Evolutionary conservation across 164 flowering plant species (phyloP), one percentile per base, ranked within the genome.

Genomic region (Chimonanthus praecox): DNA sequence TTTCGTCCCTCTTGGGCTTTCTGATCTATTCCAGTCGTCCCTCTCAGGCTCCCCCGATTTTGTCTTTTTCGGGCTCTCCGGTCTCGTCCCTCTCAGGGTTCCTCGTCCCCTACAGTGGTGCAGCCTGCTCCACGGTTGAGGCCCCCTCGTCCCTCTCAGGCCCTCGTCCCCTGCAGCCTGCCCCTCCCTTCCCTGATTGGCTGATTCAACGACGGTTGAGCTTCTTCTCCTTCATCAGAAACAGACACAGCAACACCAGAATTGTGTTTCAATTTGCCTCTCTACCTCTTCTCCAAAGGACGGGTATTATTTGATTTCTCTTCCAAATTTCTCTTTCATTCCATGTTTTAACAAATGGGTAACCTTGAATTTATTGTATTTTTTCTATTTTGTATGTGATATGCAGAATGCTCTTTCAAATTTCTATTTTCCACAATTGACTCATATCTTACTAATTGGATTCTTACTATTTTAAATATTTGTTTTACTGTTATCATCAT

Each of bases 241-340:
- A 75, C 87, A 20, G 66, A 73, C 54, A 67, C 80, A 7, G 76
- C 81, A 75, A 89, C 95, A 44, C 94, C 99, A 0, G 99, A 91
- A 82, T 84, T 96, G 4, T 91, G 96, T 71, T 91, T 95, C 78
- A 95, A 91, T 71, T 74, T 85, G 82, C 98, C 98, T 6, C 98
- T 95, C 80, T 84, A 89, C 43, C 94, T 93, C 71, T 95, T 95
- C 87, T 86, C 94, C 85, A 92, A 87, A 88, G 99, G 98, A 82
- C 86, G 92, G 88, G 99, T 95, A 81, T 33, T 33, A 73, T 54
- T 60, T 3, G n/a, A 64, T n/a, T 20, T 9, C 60, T 48, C 50
- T 11, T 54, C 7, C 73, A 7, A 66, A 3, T 62, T 8, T 49
- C 54, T 10, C 33, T 5, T 72, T 64, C 15, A 67, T 4, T 45